Evolutionary conservation across 1,284 basidiomycete species (phyloP), one percentile per base, ranked within the genome.

Genomic region (Sporisorium exsertum): DNA sequence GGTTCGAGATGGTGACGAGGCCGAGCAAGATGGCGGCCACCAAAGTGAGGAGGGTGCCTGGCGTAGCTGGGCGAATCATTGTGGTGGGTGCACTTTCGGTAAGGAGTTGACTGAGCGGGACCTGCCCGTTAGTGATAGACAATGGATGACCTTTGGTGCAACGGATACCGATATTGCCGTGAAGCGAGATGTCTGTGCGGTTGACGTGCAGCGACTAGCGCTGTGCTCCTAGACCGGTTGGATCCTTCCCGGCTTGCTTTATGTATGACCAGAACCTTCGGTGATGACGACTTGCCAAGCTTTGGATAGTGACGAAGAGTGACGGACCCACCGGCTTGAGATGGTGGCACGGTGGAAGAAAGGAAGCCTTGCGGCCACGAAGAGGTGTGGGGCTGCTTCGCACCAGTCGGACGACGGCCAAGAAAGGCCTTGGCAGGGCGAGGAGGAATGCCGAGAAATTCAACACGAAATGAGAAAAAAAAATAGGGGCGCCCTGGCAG

Each of bases 1-100:
- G 81, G 1, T 65, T 77, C 9, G 80, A 81, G 58, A 77, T 67
- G 50, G 81, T 83, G 59, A 77, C 80, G 42, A 83, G 63, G 27
- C 68, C 64, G 29, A 83, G 75, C 47, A 81, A 73, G 58, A 83
- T 56, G 40, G 74, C 73, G 1, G 80, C 81, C 13, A 66, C 78
- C 29, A 82, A 65, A 15, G 64, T 64, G 47, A 83, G 72, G 22
- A 83, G 54, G 7, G 80, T 83, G 18, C 77, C 81, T 26, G 81
- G 80, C 5, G 77, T 73, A 13, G 72, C 78, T 9, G 74, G 63
- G 20, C 76, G 61, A 64, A 81, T 63, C 74, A 72, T 78, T 70
- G 26, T 29, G 65, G 20, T 43, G 12, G 42, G 40, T 13, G 35
- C 10, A 20, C 22, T n/a, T 32, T 24, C 55, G 22, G 37, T 57